phyloP scores from a whole-genome alignment of 257 asterid genomes.

The Jacaranda mimosifolia region DNA sequence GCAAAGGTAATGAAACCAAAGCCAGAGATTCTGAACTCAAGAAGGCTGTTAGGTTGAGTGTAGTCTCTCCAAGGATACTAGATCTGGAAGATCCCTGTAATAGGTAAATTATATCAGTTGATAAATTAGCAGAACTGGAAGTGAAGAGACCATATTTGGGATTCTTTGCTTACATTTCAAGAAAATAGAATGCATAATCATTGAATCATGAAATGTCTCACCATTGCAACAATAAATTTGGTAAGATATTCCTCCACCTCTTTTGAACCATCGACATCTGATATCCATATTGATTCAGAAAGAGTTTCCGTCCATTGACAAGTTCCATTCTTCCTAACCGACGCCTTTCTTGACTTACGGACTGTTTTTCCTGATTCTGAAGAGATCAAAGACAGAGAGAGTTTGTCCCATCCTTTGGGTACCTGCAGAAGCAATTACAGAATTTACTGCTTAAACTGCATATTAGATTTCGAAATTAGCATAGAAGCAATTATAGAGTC shows the following conservation, averaged over 20 bases:
- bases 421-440: constrained; percentile 41
- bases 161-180: neutral
- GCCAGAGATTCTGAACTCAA: constrained; percentile 41
- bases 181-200: neutral
- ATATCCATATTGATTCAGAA: constrained; percentile 52
- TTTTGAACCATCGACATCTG: constrained; percentile 40
- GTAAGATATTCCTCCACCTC: constrained; percentile 39
- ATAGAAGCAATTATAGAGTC: no score
- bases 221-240: constrained; percentile 54
- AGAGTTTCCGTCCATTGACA: constrained; percentile 58
- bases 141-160: neutral
- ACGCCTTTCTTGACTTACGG: constrained; percentile 45
- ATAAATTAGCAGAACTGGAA: neutral
- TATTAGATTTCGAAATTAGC: no score
- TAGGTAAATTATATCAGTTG: neutral
- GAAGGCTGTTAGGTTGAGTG: constrained; percentile 45
- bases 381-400: constrained; percentile 48
- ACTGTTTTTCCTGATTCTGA: constrained; percentile 49
- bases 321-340: constrained; percentile 45
- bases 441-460: no score
- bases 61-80: constrained; percentile 54
- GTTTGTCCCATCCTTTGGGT: constrained; percentile 66
- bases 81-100: constrained; percentile 54
- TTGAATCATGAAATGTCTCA: constrained; percentile 18
- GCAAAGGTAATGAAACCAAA: constrained; percentile 52